phyloP scores from a whole-genome alignment of 352 stramenopile genomes.

The Phytophthora quininea region DNA sequence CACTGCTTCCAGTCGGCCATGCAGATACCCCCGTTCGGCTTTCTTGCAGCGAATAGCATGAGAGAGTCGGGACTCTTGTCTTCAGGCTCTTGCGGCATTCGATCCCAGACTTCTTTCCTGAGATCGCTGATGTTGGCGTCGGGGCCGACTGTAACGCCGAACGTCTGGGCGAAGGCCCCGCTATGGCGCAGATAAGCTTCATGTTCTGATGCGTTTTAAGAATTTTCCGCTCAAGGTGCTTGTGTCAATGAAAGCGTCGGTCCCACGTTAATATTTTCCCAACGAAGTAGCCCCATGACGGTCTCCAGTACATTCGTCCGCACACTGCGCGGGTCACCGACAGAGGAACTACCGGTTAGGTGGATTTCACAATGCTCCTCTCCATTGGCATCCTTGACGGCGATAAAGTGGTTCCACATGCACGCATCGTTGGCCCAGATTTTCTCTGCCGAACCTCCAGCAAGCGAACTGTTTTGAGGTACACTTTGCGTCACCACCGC shows the following conservation, averaged over 20 bases:
- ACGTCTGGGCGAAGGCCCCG: too few relatives aligned
- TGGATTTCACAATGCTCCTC: conserved; percentile 47
- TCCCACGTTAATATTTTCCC: conserved; percentile 61
- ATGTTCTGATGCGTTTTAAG: background rate
- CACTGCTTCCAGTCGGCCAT: too few relatives aligned
- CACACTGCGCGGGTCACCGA: conserved; percentile 35
- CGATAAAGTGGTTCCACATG: conserved; percentile 48
- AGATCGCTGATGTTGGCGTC: too few relatives aligned
- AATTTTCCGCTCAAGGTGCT: conserved; percentile 8
- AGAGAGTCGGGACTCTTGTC: too few relatives aligned
- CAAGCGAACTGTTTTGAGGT: conserved; percentile 13
- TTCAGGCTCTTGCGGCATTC: too few relatives aligned
- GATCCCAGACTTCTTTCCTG: too few relatives aligned
- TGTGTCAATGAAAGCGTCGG: conserved; percentile 39
- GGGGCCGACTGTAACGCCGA: too few relatives aligned
- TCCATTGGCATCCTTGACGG: conserved; percentile 27
- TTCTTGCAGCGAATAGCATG: too few relatives aligned
- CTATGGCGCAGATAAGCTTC: too few relatives aligned
- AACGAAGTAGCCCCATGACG: conserved; percentile 58
- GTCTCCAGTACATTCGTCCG: conserved; percentile 55
- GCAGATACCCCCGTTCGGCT: too few relatives aligned
- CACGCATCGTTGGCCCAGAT: conserved; percentile 49
- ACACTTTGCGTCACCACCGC: conserved; percentile 44
- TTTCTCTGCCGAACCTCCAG: conserved; percentile 12
- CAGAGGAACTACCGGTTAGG: conserved; percentile 40